phyloP scores from a whole-genome alignment of 2,329 filamentous ascomycete species.

The Fusarium albidum region DNA sequence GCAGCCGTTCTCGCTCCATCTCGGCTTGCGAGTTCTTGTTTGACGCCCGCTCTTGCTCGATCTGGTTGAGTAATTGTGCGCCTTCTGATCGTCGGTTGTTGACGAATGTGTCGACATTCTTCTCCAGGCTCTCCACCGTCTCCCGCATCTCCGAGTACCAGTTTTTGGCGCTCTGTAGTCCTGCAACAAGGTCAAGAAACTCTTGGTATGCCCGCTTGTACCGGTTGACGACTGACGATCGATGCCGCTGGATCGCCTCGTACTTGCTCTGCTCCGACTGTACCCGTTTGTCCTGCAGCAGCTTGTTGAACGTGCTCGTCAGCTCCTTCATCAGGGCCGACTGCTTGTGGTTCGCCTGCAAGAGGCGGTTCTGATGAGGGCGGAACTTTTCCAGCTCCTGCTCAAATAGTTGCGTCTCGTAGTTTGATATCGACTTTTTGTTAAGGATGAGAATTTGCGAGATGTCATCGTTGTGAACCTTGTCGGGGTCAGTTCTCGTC shows the following conservation, averaged over 20 bases:
- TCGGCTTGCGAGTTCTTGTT: conserved; percentile 72
- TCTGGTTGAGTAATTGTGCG: conserved; percentile 85
- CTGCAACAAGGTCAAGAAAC: conserved; percentile 88
- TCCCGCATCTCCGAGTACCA: conserved; percentile 98
- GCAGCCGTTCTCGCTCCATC: conserved; percentile 84
- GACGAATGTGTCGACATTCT: conserved; percentile 97
- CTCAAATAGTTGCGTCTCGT: conserved; percentile 92
- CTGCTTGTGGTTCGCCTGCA: conserved; percentile 97
- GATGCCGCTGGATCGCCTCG: conserved; percentile 84
- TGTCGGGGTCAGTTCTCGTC: conserved; percentile 31
- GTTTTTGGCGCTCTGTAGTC: conserved; percentile 84
- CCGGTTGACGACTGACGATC: conserved; percentile 80
- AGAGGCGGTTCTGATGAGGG: conserved; percentile 86
- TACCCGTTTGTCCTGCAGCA: conserved; percentile 94
- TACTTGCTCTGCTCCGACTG: conserved; percentile 95
- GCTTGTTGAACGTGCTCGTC: conserved; percentile 82
- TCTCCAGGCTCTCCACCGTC: conserved; percentile 87
- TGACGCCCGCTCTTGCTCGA: conserved; percentile 78
- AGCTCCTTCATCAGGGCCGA: conserved; percentile 94
- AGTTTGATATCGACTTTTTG: conserved; percentile 94
- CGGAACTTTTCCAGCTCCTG: conserved; percentile 97
- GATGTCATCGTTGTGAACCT: conserved; percentile 97
- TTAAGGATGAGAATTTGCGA: conserved; percentile 97
- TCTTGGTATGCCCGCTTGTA: conserved; percentile 94
- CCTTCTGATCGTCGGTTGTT: conserved; percentile 93